Evolutionary conservation across 208 protist genomes (phyloP).

Genomic region (Kentomonas sorsogonicus): DNA sequence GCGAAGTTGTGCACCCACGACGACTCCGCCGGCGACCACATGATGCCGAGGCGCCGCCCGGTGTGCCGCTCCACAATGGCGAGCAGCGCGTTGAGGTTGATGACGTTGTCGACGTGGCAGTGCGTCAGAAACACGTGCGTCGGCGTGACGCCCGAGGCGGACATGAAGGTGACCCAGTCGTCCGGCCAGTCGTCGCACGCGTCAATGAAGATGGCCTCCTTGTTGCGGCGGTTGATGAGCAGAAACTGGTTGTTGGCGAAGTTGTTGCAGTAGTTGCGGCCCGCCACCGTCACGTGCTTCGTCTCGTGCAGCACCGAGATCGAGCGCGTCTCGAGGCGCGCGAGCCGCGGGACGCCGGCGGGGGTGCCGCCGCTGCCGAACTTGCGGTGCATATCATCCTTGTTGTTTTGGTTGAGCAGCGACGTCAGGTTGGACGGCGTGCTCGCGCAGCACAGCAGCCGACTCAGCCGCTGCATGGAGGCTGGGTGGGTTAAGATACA

Average conservation of each 20-base stretch:
- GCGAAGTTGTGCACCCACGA: conserved; percentile 78
- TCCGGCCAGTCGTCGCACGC: conserved; percentile 88
- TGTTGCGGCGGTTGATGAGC: conserved; percentile 58
- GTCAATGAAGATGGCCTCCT: conserved; percentile 78
- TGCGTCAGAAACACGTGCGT: conserved; percentile 86
- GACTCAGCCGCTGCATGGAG: too few species aligned
- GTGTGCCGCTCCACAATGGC: conserved; percentile 52
- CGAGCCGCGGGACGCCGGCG: conserved; percentile 63
- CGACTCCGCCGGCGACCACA: conserved; percentile 77
- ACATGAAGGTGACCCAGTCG: conserved; percentile 83
- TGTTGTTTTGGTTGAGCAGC: conserved; percentile 72
- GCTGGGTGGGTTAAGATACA: too few species aligned
- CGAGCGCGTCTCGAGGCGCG: conserved; percentile 48
- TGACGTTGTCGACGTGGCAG: conserved; percentile 84
- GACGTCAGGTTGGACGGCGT: conserved; percentile 82
- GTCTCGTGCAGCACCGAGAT: conserved; percentile 85
- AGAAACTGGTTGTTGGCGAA: conserved; percentile 87
- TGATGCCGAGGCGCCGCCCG: conserved; percentile 39
- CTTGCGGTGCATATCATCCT: conserved; percentile 63
- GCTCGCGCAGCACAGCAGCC: conserved; percentile 25
- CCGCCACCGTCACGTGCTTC: conserved; percentile 62
- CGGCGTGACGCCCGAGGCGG: conserved; percentile 41
- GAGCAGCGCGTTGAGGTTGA: conserved; percentile 76
- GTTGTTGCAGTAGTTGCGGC: conserved; percentile 74
- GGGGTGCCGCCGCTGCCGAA: conserved; percentile 40